These are phyloP conservation scores for Thinopyrum elongatum DNA, from an alignment of 176 grass and related monocot genomes.

Conservation along the genomic window DNA sequence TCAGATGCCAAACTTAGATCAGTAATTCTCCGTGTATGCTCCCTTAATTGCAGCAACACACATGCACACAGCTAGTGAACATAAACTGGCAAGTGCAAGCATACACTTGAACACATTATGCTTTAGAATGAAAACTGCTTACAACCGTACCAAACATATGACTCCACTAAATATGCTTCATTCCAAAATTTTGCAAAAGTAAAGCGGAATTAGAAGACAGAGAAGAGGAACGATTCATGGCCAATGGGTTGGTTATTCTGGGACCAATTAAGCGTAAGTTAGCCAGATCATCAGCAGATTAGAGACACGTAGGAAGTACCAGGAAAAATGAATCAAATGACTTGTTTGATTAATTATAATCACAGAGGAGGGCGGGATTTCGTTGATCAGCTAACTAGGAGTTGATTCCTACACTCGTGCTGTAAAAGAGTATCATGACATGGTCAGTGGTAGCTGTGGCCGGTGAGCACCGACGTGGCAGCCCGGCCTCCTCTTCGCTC, in stretches of 20 bases:
- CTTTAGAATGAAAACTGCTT: not conserved
- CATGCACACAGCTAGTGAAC: not conserved
- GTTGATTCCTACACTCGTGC: conserved; percentile 36
- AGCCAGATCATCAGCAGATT: not conserved
- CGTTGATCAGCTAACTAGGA: not conserved
- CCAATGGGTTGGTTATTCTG: not conserved
- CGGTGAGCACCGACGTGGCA: not conserved
- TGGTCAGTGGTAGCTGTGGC: conserved; percentile 38
- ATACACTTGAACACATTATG: not conserved
- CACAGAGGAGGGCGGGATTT: not conserved
- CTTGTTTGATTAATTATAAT: conserved; percentile 22
- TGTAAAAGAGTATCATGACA: conserved; percentile 75
- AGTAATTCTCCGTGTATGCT: not conserved
- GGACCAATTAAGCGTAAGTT: not conserved
- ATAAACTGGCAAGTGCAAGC: not conserved
- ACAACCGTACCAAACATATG: not conserved
- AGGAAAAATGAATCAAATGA: not conserved
- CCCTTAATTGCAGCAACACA: not conserved
- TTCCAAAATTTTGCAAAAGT: not conserved
- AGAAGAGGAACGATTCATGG: not conserved
- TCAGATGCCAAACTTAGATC: not conserved
- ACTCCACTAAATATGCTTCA: not conserved
- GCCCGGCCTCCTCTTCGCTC: not conserved
- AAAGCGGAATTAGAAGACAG: not conserved
- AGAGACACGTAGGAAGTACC: not conserved